Evolutionary conservation across 768 basidiomycete genomes (phyloP).

Genomic region (Asterophora lycoperdoides): DNA sequence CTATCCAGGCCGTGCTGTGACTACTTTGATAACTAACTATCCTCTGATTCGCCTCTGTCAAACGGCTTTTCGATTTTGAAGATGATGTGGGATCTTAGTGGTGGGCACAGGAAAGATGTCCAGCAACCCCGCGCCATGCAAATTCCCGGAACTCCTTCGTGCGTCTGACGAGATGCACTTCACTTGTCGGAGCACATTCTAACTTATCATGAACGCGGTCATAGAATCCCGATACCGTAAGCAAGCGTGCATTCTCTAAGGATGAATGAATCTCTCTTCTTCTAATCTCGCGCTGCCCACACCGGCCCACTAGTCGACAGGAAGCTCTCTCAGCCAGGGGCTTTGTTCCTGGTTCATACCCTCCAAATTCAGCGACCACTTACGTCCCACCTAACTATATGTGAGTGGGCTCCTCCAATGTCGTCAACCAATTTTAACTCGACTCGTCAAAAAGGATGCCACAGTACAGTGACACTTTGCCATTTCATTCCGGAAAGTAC

Average conservation of each 20-base stretch:
- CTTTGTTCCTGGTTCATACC: slow-evolving; percentile 12
- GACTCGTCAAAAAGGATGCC: slow-evolving; percentile 4
- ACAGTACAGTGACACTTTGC: slow-evolving; percentile 14
- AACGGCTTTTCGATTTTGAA: slow-evolving; percentile 8
- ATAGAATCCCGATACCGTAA: slow-evolving; percentile 29
- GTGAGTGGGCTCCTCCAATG: slow-evolving; percentile 2
- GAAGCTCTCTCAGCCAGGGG: slow-evolving; percentile 7
- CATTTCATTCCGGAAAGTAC: background rate
- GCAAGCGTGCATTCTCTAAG: background rate
- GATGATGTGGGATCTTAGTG: slow-evolving; percentile 40
- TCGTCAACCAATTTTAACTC: background rate
- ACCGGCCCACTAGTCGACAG: slow-evolving; percentile 7
- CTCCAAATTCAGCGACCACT: slow-evolving; percentile 3
- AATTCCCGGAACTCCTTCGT: slow-evolving; percentile 26
- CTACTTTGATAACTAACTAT: background rate
- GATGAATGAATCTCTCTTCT: no score
- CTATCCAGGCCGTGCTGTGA: background rate
- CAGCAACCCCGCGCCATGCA: slow-evolving; percentile 20
- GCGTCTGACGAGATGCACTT: slow-evolving; percentile 9
- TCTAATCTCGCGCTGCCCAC: background rate
- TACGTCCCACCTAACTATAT: slow-evolving; percentile 17
- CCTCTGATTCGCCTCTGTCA: no score
- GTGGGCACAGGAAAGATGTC: slow-evolving; percentile 23
- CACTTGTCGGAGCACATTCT: no score
- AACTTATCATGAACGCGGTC: no score